Evolutionary conservation across 2,329 filamentous ascomycete genomes (phyloP).

Genomic region (Ophiostoma sp.): DNA sequence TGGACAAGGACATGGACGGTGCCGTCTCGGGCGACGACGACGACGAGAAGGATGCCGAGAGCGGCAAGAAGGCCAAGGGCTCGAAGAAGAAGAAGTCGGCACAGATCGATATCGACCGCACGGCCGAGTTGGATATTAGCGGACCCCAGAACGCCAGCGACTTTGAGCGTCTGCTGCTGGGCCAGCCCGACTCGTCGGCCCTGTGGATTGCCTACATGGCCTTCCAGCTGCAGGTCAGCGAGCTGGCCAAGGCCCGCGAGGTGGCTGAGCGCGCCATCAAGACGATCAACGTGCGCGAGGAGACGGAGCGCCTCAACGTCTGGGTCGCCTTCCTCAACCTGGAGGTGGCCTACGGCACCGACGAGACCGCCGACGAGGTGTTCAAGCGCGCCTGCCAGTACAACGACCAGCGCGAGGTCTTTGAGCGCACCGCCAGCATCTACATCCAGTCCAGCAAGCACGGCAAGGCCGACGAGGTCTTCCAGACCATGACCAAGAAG

Average conservation of each 20-base stretch:
- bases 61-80: slow-evolving; percentile 40
- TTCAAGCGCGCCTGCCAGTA: slow-evolving; percentile 92
- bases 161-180: slow-evolving; percentile 87
- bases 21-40: slow-evolving; percentile 46
- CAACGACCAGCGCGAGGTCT: slow-evolving; percentile 85
- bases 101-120: slow-evolving; percentile 79
- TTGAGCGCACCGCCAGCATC: slow-evolving; percentile 85
- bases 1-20: slow-evolving; percentile 50
- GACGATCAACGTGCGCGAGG: slow-evolving; percentile 85
- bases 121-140: slow-evolving; percentile 81
- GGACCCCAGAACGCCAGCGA: slow-evolving; percentile 87
- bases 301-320: slow-evolving; percentile 87
- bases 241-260: slow-evolving; percentile 80
- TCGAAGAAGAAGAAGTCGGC: slow-evolving; percentile 69
- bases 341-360: slow-evolving; percentile 82
- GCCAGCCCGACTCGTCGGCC: slow-evolving; percentile 85
- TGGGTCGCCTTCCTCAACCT: slow-evolving; percentile 95
- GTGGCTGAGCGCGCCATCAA: slow-evolving; percentile 85
- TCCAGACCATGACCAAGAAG: slow-evolving; percentile 82
- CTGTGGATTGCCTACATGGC: slow-evolving; percentile 98
- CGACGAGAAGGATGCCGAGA: slow-evolving; percentile 28
- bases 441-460: slow-evolving; percentile 88
- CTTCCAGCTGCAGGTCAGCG: slow-evolving; percentile 90
- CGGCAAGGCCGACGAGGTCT: slow-evolving; percentile 82
- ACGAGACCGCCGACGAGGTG: slow-evolving; percentile 74